These are phyloP conservation scores for Crithidia bombi DNA, from an alignment of 208 protist genomes.

Conservation along the genomic window DNA sequence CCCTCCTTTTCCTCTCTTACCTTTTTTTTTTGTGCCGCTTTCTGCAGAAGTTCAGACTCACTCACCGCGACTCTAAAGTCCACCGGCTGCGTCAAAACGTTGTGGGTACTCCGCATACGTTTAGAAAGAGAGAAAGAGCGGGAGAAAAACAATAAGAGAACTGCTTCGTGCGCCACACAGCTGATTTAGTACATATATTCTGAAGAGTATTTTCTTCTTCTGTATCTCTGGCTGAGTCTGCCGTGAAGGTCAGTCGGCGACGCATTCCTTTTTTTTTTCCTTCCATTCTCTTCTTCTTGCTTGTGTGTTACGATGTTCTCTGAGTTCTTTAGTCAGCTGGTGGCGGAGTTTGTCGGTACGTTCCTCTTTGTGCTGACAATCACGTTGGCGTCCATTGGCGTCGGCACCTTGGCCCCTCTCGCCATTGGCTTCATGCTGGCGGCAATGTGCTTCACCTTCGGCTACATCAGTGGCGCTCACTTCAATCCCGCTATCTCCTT, in stretches of 20 bases:
- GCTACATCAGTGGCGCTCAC: constrained; percentile 92
- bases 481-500: constrained; percentile 94
- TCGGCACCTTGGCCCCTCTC: constrained; percentile 72
- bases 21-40: background rate
- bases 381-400: constrained; percentile 67
- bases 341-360: constrained; percentile 87
- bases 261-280: background rate
- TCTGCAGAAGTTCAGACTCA: background rate
- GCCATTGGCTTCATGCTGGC: constrained; percentile 89
- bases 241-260: background rate
- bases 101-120: too few relatives aligned
- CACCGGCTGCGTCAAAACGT: too few relatives aligned
- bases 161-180: too few relatives aligned
- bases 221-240: background rate
- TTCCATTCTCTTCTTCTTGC: too few relatives aligned
- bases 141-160: too few relatives aligned
- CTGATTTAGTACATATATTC: background rate
- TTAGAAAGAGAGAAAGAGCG: too few relatives aligned
- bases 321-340: constrained; percentile 59
- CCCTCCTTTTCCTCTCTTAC: constrained; percentile 5
- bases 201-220: background rate
- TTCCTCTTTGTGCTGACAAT: constrained; percentile 88
- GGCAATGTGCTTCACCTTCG: constrained; percentile 92
- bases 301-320: constrained; percentile 81
- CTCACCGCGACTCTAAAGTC: background rate